Base-by-base conservation (phyloP, 768 basidiomycete species). In the Serpula lacrymans region DNA sequence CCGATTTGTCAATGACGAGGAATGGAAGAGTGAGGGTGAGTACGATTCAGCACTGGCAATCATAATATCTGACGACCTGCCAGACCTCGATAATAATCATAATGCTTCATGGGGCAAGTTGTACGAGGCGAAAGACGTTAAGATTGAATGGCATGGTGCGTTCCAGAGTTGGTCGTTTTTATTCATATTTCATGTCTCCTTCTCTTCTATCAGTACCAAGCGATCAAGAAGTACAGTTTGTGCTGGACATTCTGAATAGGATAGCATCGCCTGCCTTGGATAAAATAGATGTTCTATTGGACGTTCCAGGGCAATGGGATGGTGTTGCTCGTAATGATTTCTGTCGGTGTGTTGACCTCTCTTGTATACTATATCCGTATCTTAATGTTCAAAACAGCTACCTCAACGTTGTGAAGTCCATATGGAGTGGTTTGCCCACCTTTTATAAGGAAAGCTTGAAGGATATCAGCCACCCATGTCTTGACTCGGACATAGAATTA, bases 111-210 rank as follows among this genome's bases (percentile, higher is more conserved):
- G 94, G 94, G 94, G 93, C 6, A 76, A 74, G 35, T 63, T 88
- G 22, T 89, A 84, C 60, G 78, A 86, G 41, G 67, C 84, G 4
- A 71, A 83, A 51, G 88, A 96, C 41, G 83, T 93, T 36, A 73
- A 78, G 41, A 75, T 93, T 25, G 81, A 89, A 43, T 98, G 94
- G 94, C 93, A 95, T 58, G 77, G 86, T 86, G 53, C 33, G 72
- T 25, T 30, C 28, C 5, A 39, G 36, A 6, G 28, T 34, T 7
- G 23, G 13, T 17, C 24, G 25, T 17, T 18, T 3, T 2, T n/a
- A n/a, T 26, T n/a, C n/a, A 23, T 14, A 37, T 45, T 44, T 29
- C 46, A 38, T 58, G 17, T 50, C 33, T n/a, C n/a, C n/a, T n/a
- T n/a, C n/a, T n/a, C n/a, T n/a, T 43, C 12, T 14, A 34, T 35